Evolutionary conservation across 2,329 filamentous ascomycete genomes (phyloP).

Genomic region (Whalleya microplaca): DNA sequence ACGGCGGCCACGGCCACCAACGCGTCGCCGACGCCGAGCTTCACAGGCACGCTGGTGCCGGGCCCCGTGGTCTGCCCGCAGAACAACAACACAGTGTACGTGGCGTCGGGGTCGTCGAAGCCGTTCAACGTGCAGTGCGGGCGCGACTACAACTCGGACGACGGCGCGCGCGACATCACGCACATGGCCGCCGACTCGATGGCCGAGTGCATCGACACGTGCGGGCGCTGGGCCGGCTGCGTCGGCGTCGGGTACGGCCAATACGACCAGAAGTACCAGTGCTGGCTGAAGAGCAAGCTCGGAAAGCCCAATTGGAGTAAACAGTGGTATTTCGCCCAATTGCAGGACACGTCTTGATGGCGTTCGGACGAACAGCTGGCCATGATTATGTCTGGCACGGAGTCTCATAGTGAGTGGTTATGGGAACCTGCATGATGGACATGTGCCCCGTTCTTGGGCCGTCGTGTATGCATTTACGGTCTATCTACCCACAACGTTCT

Average conservation of each 20-base stretch:
- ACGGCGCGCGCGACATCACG: conserved; percentile 19
- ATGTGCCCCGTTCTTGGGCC: neutral
- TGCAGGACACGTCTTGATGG: conserved; percentile 15
- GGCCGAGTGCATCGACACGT: conserved; percentile 26
- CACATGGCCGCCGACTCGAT: conserved; percentile 18
- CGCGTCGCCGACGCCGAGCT: conserved; percentile 21
- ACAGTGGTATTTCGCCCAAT: conserved; percentile 26
- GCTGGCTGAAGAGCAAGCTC: conserved; percentile 29
- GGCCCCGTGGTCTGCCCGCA: conserved; percentile 22
- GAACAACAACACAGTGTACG: conserved; percentile 28
- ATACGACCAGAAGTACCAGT: conserved; percentile 13
- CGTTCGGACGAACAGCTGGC: neutral
- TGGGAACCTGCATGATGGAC: too few relatives aligned
- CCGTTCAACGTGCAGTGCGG: conserved; percentile 31
- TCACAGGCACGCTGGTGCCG: conserved; percentile 16
- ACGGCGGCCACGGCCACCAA: conserved; percentile 12
- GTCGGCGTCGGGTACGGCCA: conserved; percentile 28
- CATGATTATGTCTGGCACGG: neutral
- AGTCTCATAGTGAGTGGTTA: too few relatives aligned
- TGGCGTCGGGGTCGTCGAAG: conserved; percentile 18
- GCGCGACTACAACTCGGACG: conserved; percentile 24
- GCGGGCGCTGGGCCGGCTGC: conserved; percentile 15
- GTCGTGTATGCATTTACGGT: neutral
- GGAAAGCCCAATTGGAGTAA: conserved; percentile 22
- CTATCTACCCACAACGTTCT: neutral